Evolutionary conservation across 169 alveolate species (phyloP).

Genomic region (Toxoplasma gondii): DNA sequence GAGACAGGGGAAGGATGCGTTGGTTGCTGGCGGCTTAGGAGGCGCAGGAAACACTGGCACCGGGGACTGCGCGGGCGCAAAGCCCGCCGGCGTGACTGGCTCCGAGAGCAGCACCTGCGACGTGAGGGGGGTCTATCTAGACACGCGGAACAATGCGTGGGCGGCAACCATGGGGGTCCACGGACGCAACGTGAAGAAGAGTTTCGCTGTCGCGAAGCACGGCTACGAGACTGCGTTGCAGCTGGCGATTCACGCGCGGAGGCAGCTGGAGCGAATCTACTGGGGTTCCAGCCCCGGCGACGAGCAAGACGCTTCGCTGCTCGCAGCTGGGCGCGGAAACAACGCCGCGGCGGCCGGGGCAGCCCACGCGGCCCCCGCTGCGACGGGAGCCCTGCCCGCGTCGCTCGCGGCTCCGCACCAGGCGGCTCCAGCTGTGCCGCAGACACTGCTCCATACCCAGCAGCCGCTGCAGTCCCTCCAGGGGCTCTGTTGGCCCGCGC

Average conservation of each 20-base stretch:
- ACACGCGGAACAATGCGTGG: constrained; percentile 51
- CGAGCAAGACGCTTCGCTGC: not conserved
- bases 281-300: constrained; percentile 14
- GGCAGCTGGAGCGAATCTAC: constrained; percentile 40
- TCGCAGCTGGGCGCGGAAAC: not conserved
- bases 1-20: not conserved
- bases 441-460: not conserved
- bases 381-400: not conserved
- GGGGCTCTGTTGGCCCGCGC: constrained; percentile 4
- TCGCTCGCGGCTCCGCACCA: not conserved
- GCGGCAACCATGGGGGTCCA: constrained; percentile 48
- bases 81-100: not conserved
- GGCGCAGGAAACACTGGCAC: not conserved
- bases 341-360: not conserved
- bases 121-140: constrained; percentile 45
- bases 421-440: not conserved
- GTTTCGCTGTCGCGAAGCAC: constrained; percentile 50
- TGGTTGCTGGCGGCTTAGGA: not conserved
- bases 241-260: constrained; percentile 54
- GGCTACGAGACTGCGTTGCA: constrained; percentile 45
- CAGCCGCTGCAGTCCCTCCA: not conserved
- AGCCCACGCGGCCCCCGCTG: not conserved
- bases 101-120: constrained; percentile 41
- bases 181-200: constrained; percentile 35
- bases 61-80: not conserved